Conservation (phyloP, 75 land plant species). For the Ceratopteris richardii region DNA sequence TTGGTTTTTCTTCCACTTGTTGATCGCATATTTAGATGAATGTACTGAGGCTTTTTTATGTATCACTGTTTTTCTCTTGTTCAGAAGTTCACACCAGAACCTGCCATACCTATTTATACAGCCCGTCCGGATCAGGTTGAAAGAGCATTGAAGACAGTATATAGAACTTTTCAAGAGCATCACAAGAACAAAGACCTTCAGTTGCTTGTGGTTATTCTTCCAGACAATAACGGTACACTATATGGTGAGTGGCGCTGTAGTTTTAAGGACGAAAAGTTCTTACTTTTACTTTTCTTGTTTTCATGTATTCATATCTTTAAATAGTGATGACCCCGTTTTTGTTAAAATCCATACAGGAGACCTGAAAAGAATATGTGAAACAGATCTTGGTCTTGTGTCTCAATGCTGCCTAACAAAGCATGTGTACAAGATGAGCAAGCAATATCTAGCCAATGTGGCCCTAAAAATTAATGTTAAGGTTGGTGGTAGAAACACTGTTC, state of each 20-base stretch:
- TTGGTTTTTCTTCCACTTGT: not conserved
- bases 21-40: no score
- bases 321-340: no score
- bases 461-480: constrained; percentile 96
- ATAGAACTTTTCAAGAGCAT: constrained; percentile 28
- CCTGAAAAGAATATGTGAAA: constrained; percentile 87
- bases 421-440: constrained; percentile 76
- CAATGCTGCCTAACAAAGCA: constrained; percentile 92
- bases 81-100: constrained; percentile 40
- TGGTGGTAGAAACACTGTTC: constrained; percentile 91
- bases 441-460: constrained; percentile 82
- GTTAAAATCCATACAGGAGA: constrained; percentile 80
- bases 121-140: constrained; percentile 71
- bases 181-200: constrained; percentile 65
- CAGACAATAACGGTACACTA: constrained; percentile 87
- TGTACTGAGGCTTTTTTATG: no score
- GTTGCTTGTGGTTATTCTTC: constrained; percentile 72
- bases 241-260: constrained; percentile 59
- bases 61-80: no score
- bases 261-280: not conserved
- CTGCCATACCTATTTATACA: constrained; percentile 35
- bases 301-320: no score
- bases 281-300: no score
- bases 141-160: constrained; percentile 55
- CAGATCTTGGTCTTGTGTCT: constrained; percentile 77